Base-by-base conservation (phyloP, 495 filamentous ascomycete genomes). In the Neurospora sp. region DNA sequence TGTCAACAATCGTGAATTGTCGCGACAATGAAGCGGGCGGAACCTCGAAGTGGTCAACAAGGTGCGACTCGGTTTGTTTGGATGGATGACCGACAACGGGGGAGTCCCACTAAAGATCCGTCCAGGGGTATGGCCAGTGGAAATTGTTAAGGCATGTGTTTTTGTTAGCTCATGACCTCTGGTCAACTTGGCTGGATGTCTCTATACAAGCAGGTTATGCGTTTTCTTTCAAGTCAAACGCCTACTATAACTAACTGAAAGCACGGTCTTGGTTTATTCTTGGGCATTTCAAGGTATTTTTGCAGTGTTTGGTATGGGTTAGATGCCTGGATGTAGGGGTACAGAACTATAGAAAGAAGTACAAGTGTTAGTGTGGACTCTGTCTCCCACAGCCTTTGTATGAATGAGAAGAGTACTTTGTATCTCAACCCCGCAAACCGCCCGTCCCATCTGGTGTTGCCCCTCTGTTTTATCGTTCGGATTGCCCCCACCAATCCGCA, bases 371-470 rank as follows among this genome's bases (percentile, higher is more conserved):
- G 22, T 59, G 22, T 0, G 35, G 35, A 35, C 35, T 39, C 8
- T 39, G 1, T 39, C 1, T 39, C 38, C 38, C 38, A 39, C 9
- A 39, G 7, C 9, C 1, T 39, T 8, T 39, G 9, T 39, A 10
- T 39, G 38, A 39, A 39, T 39, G 38, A 39, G 7, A 39, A 10
- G 38, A 41, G 40, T 41, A 41, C 40, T 16, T 41, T 10, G 4
- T 16, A 41, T 41, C 40, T 12, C 40, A 71, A 75, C 76, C 73
- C 75, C 77, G 70, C 75, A 40, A 74, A 76, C 75, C 75, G 75
- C 74, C 77, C 72, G 71, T 41, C 16, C 46, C 22, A 48, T 46
- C 42, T 31, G 53, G 61, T 20, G 41, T 59, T 59, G 22, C 48
- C 48, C 48, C 48, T 59, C 48, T 59, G 48, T 59, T 59, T 59